A percentile compares a stretch with the other conserved stretches of the same genome.
These are phyloP conservation scores for Zymoseptoria brevis DNA, from an alignment of 2,329 filamentous ascomycete genomes.

Conservation along the genomic window DNA sequence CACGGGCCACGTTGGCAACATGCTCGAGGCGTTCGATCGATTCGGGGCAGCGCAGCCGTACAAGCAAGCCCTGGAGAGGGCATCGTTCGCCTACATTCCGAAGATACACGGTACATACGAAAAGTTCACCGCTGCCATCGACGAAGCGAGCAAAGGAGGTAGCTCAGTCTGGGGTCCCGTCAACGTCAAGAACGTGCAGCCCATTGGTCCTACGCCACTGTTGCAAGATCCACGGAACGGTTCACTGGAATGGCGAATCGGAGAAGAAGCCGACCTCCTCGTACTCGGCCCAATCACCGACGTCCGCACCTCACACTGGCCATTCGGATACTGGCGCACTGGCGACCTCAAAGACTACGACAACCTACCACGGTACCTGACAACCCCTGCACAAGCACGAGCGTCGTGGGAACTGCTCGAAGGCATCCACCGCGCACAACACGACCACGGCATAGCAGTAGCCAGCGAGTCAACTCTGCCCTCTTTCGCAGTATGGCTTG, in stretches of 20 bases:
- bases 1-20: constrained; percentile 69
- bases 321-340: constrained; percentile 28
- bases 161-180: constrained; percentile 32
- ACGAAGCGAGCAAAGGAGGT: constrained; percentile 13
- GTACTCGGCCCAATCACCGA: constrained; percentile 10
- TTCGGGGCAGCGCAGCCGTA: constrained; percentile 47
- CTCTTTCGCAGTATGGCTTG: constrained; percentile 33
- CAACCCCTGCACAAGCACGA: constrained; percentile 32
- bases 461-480: constrained; percentile 33
- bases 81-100: constrained; percentile 47
- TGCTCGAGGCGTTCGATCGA: constrained; percentile 55
- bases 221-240: constrained; percentile 59
- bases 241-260: constrained; percentile 74
- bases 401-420: constrained; percentile 28
- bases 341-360: constrained; percentile 24
- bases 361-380: constrained; percentile 25
- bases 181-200: constrained; percentile 43
- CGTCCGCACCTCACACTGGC: constrained; percentile 22
- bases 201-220: constrained; percentile 63
- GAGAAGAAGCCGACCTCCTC: constrained; percentile 71
- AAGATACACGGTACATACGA: constrained; percentile 35
- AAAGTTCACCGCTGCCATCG: not conserved
- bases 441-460: constrained; percentile 25
- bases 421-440: constrained; percentile 29
- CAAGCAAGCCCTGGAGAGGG: constrained; percentile 49